Evolutionary conservation across 441 rosid species (phyloP).

Genomic region (Francoa sonchifolia): DNA sequence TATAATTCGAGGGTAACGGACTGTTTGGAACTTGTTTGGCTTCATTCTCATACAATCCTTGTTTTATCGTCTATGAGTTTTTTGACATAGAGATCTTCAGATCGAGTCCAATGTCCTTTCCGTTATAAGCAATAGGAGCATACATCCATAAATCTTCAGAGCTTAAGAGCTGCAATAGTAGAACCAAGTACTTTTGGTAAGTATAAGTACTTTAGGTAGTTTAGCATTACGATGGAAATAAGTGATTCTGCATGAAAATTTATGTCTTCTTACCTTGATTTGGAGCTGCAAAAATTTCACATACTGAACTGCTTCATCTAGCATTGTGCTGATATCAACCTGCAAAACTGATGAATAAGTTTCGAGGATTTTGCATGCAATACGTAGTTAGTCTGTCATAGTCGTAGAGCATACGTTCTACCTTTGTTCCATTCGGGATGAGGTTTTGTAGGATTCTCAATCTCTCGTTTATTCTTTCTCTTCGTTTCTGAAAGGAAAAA

Average conservation of each 20-base stretch:
- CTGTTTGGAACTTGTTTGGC: no score
- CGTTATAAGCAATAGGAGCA: conserved; percentile 71
- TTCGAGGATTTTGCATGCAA: not conserved
- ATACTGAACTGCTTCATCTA: conserved; percentile 66
- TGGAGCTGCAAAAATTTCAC: conserved; percentile 74
- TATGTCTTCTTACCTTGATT: conserved; percentile 42
- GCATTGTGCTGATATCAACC: conserved; percentile 83
- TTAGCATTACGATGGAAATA: no score
- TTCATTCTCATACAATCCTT: no score
- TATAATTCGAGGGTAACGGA: no score
- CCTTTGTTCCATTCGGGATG: conserved; percentile 78
- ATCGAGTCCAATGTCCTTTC: conserved; percentile 61
- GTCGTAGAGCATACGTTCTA: no score
- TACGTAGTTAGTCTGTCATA: no score
- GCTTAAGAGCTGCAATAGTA: conserved; percentile 41
- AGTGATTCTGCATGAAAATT: no score
- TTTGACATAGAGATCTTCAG: conserved; percentile 19
- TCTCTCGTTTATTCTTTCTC: conserved; percentile 67
- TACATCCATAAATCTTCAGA: conserved; percentile 70
- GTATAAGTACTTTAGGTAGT: no score
- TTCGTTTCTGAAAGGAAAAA: conserved; percentile 44
- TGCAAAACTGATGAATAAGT: conserved; percentile 13
- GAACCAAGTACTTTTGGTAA: no score
- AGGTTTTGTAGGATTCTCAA: conserved; percentile 51
- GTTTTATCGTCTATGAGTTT: conserved; percentile 11